A percentile compares a stretch with the other conserved stretches of the same genome.
These are phyloP conservation scores for Teratosphaeriaceae sp. DNA, from an alignment of 2,329 filamentous ascomycete genomes.

Conservation along the genomic window DNA sequence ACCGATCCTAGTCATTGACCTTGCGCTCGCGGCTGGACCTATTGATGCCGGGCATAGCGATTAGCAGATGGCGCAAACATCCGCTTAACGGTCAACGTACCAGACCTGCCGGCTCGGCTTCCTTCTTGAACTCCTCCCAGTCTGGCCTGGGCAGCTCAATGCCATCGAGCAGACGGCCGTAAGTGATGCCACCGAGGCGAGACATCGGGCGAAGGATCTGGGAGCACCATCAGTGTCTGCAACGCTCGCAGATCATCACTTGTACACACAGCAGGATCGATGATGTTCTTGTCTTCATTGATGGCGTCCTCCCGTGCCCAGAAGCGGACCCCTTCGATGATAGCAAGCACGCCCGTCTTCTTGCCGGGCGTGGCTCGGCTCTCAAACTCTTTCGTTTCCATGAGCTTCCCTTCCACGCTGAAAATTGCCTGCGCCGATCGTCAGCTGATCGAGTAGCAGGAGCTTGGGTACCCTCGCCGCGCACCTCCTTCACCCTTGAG, in stretches of 20 bases:
- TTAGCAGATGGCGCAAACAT: too few relatives aligned
- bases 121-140: slow-evolving; percentile 43
- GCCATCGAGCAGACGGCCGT: slow-evolving; percentile 62
- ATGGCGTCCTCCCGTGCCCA: slow-evolving; percentile 87
- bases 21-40: slow-evolving; percentile 39
- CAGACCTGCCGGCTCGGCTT: slow-evolving; percentile 49
- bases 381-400: slow-evolving; percentile 70
- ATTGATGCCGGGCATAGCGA: too few relatives aligned
- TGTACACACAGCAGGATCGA: slow-evolving; percentile 56
- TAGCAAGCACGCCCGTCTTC: slow-evolving; percentile 65
- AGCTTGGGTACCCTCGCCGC: too few relatives aligned
- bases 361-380: slow-evolving; percentile 62
- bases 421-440: slow-evolving; percentile 58
- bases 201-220: slow-evolving; percentile 67
- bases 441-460: too few relatives aligned
- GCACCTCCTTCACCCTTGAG: slow-evolving; percentile 63
- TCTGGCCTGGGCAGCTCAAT: slow-evolving; percentile 62
- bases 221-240: background rate
- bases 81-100: too few relatives aligned
- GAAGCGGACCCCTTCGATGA: slow-evolving; percentile 79
- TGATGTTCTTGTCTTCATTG: slow-evolving; percentile 64
- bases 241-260: too few relatives aligned
- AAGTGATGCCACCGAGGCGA: slow-evolving; percentile 80
- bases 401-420: slow-evolving; percentile 71
- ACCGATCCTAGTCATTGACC: slow-evolving; percentile 28